These are phyloP conservation scores for Grigorovia yakushimaensis DNA, from an alignment of 805 yeast species.

Conservation along the genomic window DNA sequence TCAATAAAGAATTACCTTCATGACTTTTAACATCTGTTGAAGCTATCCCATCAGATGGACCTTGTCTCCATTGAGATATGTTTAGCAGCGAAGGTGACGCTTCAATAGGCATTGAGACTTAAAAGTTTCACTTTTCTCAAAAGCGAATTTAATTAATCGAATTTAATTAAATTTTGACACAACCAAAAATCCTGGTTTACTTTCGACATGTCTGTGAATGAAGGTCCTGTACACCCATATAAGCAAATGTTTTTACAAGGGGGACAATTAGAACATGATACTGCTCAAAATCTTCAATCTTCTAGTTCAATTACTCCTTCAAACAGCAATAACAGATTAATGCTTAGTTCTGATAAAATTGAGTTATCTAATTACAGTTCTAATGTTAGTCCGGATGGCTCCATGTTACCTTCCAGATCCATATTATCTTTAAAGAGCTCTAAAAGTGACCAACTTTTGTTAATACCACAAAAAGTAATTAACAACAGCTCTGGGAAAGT, in stretches of 20 bases:
- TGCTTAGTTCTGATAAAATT: too few species aligned
- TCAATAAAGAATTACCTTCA: slow-evolving; percentile 3
- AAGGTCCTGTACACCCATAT: neutral
- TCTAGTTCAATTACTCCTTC: neutral
- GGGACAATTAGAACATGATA: neutral
- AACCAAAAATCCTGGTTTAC: neutral
- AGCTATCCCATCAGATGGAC: neutral
- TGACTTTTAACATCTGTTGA: neutral
- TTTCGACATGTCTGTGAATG: neutral
- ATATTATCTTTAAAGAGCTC: neutral
- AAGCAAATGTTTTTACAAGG: neutral
- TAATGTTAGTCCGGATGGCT: neutral
- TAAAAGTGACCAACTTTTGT: neutral
- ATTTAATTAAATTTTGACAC: neutral
- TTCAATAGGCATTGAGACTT: neutral
- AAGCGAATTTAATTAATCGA: neutral
- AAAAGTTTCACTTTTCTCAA: neutral
- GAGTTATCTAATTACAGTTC: too few species aligned
- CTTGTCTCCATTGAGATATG: neutral
- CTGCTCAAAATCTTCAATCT: neutral
- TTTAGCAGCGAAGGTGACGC: neutral
- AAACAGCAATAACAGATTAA: too few species aligned
- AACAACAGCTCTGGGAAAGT: neutral
- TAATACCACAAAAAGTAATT: neutral
- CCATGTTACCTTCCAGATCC: neutral